These are phyloP conservation scores for Ustanciosporium gigantosporum DNA, from an alignment of 1,284 basidiomycete species.

Conservation along the genomic window DNA sequence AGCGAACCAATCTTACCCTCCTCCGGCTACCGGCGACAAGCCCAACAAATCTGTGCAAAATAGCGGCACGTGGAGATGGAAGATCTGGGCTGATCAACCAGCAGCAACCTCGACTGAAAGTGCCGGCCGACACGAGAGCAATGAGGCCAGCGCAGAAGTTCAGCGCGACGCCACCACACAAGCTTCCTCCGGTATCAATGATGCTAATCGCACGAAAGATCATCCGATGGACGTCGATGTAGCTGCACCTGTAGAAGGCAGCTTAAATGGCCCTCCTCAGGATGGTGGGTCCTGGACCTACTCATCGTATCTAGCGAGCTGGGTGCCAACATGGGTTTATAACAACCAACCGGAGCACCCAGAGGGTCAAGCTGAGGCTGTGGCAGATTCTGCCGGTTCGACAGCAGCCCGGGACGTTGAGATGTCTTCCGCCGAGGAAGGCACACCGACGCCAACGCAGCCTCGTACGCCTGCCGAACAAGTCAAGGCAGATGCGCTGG, in stretches of 20 bases:
- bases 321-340: constrained; percentile 41
- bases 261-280: constrained; percentile 1
- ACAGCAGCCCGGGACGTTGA: neutral
- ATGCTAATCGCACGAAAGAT: neutral
- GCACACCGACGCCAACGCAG: neutral
- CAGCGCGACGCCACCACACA: neutral
- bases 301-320: constrained; percentile 42
- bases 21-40: neutral
- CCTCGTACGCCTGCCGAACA: constrained; percentile 51
- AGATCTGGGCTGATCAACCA: neutral
- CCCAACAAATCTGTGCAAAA: neutral
- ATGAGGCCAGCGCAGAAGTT: neutral
- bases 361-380: constrained; percentile 7
- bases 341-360: constrained; percentile 32
- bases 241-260: neutral
- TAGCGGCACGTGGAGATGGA: constrained; percentile 1
- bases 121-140: too few species aligned
- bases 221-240: constrained; percentile 34
- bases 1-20: too few species aligned
- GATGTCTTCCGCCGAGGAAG: neutral
- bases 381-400: neutral
- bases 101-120: too few species aligned
- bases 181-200: neutral
- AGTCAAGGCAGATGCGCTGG: constrained; percentile 53
- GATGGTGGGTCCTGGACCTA: constrained; percentile 33